Evolutionary conservation across 768 basidiomycete species (phyloP).

Genomic region (Mycena chlorophos): DNA sequence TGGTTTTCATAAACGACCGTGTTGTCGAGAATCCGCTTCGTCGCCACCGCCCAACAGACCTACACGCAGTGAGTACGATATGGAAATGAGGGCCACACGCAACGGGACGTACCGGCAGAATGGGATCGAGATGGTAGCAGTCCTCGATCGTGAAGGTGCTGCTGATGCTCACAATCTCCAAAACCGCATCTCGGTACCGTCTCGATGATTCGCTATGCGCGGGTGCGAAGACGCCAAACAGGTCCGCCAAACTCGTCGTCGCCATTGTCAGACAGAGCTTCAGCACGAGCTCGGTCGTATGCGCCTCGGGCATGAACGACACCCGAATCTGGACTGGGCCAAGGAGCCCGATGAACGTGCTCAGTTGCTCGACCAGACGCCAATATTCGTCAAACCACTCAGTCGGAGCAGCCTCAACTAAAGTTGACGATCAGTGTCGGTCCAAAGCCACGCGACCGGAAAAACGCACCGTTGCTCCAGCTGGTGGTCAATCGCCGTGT

Average conservation of each 20-base stretch:
- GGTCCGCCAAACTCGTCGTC: slow-evolving; percentile 14
- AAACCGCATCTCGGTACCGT: slow-evolving; percentile 13
- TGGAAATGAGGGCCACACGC: background rate
- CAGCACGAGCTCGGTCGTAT: slow-evolving; percentile 6
- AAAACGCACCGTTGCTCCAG: slow-evolving; percentile 8
- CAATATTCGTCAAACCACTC: slow-evolving; percentile 20
- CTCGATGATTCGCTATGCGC: slow-evolving; percentile 15
- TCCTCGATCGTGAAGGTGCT: slow-evolving; percentile 20
- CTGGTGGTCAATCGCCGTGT: slow-evolving; percentile 7
- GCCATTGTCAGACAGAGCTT: slow-evolving; percentile 13
- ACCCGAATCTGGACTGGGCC: slow-evolving; percentile 2
- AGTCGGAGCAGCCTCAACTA: background rate
- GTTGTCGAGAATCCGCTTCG: slow-evolving; percentile 15
- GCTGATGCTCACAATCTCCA: slow-evolving; percentile 18
- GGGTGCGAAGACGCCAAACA: slow-evolving; percentile 18
- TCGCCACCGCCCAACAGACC: slow-evolving; percentile 20
- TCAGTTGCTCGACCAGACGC: slow-evolving; percentile 11
- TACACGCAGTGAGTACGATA: background rate
- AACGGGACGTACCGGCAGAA: slow-evolving; percentile 12
- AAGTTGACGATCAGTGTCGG: too few species aligned
- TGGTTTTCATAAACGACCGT: slow-evolving; percentile 19
- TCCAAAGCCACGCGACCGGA: too few species aligned
- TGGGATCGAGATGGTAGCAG: slow-evolving; percentile 16
- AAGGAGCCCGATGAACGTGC: slow-evolving; percentile 6
- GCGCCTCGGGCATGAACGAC: slow-evolving; percentile 16